Base-by-base conservation (phyloP, 2,329 filamentous ascomycete genomes). In the Ramichloridium luteum region DNA sequence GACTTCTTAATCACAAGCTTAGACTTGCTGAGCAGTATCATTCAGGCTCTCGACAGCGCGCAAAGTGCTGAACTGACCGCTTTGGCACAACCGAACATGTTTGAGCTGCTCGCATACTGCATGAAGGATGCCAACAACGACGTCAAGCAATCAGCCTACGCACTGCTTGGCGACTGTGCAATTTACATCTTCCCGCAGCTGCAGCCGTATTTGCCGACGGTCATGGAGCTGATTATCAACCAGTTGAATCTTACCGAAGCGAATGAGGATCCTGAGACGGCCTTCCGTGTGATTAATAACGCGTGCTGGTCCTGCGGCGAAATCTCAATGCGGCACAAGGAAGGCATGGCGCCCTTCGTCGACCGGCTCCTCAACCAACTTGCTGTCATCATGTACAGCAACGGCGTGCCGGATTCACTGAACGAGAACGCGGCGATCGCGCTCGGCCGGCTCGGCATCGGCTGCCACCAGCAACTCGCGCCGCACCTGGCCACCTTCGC, bases 221-320 rank as follows among this genome's bases (percentile, higher is more conserved):
- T 96, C 34, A 62, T 96, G 52, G 80, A 83, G 1, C 75, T 88
- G 29, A 62, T 94, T n/a, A 71, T 94, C 41, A 74, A 76, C 47
- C 86, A 96, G 54, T 72, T 98, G 16, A 86, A 96, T 44, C 65
- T 93, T 22, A 49, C 45, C 10, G 50, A 60, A 44, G 79, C 85
- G 39, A 68, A 68, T 34, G 80, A 86, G 38, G 83, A 92, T 46
- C 80, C 85, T 38, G 83, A 93, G 41, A 80, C 74, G 12, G 78
- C 77, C 10, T 94, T 93, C 55, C 84, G 85, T 38, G 86, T 96
- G 16, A 77, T 96, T 37, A 98, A 96, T 68, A 98, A 98, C 53
- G 88, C 90, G 13, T 96, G 88, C 61, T 98, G 90, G 90, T 92
- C 86, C 5, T 77, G 77, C 14, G 90, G 90, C 25, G 90, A 98